Evolutionary conservation across 176 grass and related monocot genomes (phyloP), one percentile per base, ranked within the genome.

Genomic region (Rhynchospora tenuis): DNA sequence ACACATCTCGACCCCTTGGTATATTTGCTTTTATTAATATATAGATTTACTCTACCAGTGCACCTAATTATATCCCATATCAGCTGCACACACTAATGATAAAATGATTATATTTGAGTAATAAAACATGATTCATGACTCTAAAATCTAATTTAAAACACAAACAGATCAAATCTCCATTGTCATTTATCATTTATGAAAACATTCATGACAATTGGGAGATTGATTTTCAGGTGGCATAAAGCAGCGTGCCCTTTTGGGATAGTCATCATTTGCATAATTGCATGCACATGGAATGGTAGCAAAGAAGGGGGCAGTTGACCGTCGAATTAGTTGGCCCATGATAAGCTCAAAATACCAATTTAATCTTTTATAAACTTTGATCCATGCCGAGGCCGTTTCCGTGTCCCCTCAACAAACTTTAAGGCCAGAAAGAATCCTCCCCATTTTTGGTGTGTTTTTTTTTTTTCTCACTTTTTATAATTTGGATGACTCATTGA

Each of bases 331-430:
- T 48, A 27, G 59, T 82, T 67, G 80, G 60, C 43, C 13, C 59
- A 82, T 66, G 58, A 82, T 82, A 9, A 82, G 58, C 62, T 67
- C 60, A 61, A 82, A 82, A 67, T 82, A 50, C 80, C 59, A 82
- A 29, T 8, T 55, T 13, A 26, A 64, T 38, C 5, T 38, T 31
- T 52, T 82, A 45, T 28, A 64, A 61, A 12, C 15, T 56, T 82
- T 52, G 48, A 82, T 82, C 22, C 71, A 78, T 46, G 24, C 67
- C 46, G 14, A 0, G 10, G 12, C 70, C 70, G 23, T 74, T 74
- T 19, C 70, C 20, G 26, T 82, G 59, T 17, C 80, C 60, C 80
- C 44, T 82, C 15, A 66, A 52, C 12, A 48, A 75, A 65, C 66
- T 29, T 66, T 64, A 64, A 48, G 22, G 80, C 44, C 80, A 82